These are phyloP conservation scores for Phytophthora uliginosa DNA, from an alignment of 352 stramenopile genomes.

Conservation along the genomic window DNA sequence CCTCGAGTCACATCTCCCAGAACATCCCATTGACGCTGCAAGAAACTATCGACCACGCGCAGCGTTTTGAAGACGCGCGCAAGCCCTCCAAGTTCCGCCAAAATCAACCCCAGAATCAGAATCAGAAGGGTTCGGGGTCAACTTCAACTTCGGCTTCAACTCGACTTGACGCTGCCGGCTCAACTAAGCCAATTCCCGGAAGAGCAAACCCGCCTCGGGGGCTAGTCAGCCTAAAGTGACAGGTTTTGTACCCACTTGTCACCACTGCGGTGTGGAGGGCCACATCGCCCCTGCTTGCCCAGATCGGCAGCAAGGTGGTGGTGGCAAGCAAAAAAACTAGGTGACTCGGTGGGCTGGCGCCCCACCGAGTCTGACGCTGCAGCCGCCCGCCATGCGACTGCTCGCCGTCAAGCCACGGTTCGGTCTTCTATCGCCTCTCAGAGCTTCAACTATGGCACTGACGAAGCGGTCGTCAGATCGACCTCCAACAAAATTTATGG, in stretches of 20 bases:
- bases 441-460: constrained; percentile 9
- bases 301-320: not conserved
- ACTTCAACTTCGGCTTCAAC: constrained; percentile 3
- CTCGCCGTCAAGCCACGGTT: constrained; percentile 3
- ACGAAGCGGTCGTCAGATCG: constrained; percentile 3
- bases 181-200: not conserved
- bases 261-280: not conserved
- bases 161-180: not conserved
- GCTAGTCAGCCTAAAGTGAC: constrained; percentile 3
- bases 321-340: not conserved
- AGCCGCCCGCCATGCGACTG: constrained; percentile 6
- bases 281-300: not conserved
- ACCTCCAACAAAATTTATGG: constrained; percentile 4
- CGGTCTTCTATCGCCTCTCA: not conserved
- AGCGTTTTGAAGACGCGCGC: constrained; percentile 13
- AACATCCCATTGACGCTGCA: constrained; percentile 8
- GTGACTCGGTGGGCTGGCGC: constrained; percentile 1
- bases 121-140: constrained; percentile 2
- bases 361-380: constrained; percentile 14
- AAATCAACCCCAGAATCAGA: not conserved
- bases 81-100: constrained; percentile 5
- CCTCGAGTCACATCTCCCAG: constrained; percentile 11
- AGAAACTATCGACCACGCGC: constrained; percentile 12
- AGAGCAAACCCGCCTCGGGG: constrained; percentile 1
- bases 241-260: not conserved